Conservation (phyloP, 371 early-diverging fungal species). For the Coemansia sp. region DNA sequence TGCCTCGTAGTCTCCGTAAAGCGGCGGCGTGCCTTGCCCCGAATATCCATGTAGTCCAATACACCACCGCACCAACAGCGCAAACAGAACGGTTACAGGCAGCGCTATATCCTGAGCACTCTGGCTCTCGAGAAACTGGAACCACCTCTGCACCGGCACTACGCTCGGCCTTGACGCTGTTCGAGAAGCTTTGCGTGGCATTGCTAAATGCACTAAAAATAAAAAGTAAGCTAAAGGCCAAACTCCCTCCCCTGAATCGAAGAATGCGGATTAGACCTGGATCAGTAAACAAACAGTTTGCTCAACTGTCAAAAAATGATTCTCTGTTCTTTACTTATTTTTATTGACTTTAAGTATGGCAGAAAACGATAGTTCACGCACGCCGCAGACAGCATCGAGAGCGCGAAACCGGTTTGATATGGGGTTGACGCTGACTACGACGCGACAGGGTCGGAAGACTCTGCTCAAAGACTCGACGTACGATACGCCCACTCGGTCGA, state of each 20-base stretch:
- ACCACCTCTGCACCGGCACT: conserved; percentile 29
- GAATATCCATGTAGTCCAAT: conserved; percentile 78
- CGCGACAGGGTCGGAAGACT: conserved; percentile 31
- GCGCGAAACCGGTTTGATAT: conserved; percentile 36
- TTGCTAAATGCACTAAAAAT: not conserved
- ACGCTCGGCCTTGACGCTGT: not conserved
- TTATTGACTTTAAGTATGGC: conserved; percentile 1
- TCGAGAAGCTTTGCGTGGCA: not conserved
- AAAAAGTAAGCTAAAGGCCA: not conserved
- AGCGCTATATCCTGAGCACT: conserved; percentile 28
- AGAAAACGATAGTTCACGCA: not conserved
- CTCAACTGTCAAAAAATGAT: not conserved
- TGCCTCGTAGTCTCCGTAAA: conserved; percentile 95
- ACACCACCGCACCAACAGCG: conserved; percentile 69
- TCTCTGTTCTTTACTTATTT: not conserved
- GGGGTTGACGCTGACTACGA: conserved; percentile 40
- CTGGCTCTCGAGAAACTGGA: conserved; percentile 32
- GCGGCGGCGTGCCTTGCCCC: conserved; percentile 70
- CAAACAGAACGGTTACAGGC: conserved; percentile 56
- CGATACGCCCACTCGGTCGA: conserved; percentile 22
- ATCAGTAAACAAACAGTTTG: not conserved
- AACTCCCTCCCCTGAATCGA: not conserved
- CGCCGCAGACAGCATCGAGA: conserved; percentile 16
- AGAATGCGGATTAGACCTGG: not conserved
- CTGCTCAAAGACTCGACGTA: conserved; percentile 24